Base-by-base conservation (phyloP, 2,329 filamentous ascomycete genomes). In the Amphichorda felina region DNA sequence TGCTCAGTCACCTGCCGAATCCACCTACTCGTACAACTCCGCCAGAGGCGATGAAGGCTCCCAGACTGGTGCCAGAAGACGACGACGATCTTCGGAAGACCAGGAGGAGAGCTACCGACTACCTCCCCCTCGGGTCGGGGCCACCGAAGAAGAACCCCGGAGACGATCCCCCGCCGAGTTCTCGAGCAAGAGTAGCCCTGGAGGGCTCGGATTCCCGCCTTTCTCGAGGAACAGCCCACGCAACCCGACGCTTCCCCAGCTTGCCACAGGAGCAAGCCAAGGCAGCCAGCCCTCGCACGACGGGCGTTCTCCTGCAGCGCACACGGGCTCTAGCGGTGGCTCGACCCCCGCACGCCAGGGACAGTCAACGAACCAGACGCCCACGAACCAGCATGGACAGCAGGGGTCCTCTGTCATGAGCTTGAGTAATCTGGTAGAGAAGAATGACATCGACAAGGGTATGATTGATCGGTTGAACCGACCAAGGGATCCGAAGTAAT, bases 381-480 rank as follows among this genome's bases (percentile, higher is more conserved):
- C 37, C n/a, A 37, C 35, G 15, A 27, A 14, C 11, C 30, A 33
- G 30, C 27, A 24, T 11, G 34, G 50, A 11, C 35, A 33, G 14
- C 22, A 32, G 15, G 33, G 33, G 13, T 36, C 48, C 9, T 69
- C 66, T n/a, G 60, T 68, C 16, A 72, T 72, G 68, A 72, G 65
- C 45, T 45, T 70, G 28, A 66, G 62, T 46, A 68, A 66, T 38
- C 52, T 70, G 41, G 63, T 71, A 47, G 68, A 65, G 19, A 62
- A 61, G 44, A 65, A 59, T 43, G 69, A 73, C 38, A 72, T 74
- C 38, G 71, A 75, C 44, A 60, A 61, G 43, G 63, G 55, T 40
- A 75, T 75, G 71, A 57, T 75, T 38, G 61, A 63, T 27, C 61
- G 66, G 26, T 49, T 74, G 35, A 68, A 71, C 41, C 56, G 63